Evolutionary conservation across 2,329 filamentous ascomycete genomes (phyloP).

Genomic region (Diaporthe citriasiana): DNA sequence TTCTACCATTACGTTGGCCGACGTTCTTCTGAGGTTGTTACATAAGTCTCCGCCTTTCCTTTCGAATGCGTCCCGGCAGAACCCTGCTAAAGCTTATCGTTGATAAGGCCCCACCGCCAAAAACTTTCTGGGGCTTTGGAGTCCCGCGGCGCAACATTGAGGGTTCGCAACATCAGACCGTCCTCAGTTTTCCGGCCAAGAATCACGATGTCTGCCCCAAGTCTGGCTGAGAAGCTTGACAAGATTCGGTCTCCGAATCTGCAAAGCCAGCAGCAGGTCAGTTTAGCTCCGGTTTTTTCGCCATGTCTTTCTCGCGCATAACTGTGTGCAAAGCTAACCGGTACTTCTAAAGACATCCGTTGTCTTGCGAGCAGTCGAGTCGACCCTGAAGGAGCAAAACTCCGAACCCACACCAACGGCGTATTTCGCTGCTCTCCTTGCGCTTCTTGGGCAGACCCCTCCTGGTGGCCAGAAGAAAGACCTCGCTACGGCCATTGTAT

Average conservation of each 20-base stretch:
- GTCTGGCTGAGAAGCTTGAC: conserved; percentile 89
- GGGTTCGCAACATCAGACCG: background rate
- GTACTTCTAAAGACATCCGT: conserved; percentile 76
- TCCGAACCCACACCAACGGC: conserved; percentile 86
- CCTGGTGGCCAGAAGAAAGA: conserved; percentile 82
- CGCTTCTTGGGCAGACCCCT: conserved; percentile 84
- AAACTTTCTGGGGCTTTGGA: conserved; percentile 38
- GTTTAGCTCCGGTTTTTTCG: conserved; percentile 47
- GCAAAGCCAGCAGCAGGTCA: conserved; percentile 93
- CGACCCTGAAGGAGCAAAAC: conserved; percentile 90
- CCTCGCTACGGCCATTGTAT: conserved; percentile 87
- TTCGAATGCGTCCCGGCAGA: conserved; percentile 11
- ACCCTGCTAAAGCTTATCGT: conserved; percentile 34
- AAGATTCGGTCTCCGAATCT: conserved; percentile 98
- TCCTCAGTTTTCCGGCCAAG: conserved; percentile 5
- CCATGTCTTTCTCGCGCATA: conserved; percentile 36
- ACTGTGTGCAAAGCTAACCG: conserved; percentile 45
- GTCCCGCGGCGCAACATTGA: conserved; percentile 15
- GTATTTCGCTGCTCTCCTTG: conserved; percentile 95
- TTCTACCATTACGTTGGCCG: too few species aligned
- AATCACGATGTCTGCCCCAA: conserved; percentile 62
- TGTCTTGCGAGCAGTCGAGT: conserved; percentile 91
- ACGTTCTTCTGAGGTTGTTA: too few species aligned
- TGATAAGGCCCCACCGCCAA: conserved; percentile 41
- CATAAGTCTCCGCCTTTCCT: conserved; percentile 7